These are phyloP conservation scores for Entomortierella lignicola DNA, from an alignment of 192 early-diverging fungal species.

Conservation along the genomic window DNA sequence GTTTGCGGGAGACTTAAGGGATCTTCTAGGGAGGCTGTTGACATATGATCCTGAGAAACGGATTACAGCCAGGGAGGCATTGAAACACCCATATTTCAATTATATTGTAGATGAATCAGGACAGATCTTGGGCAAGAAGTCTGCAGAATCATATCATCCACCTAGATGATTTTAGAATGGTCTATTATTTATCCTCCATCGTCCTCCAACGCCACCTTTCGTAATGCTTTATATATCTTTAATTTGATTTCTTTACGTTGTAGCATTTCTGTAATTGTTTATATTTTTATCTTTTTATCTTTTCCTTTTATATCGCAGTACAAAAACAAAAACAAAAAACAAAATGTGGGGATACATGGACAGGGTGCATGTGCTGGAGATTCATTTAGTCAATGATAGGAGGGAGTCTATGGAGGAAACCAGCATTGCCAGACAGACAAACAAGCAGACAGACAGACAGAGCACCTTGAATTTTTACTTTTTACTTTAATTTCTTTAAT, in stretches of 20 bases:
- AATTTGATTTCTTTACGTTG: not conserved
- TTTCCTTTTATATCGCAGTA: too few relatives aligned
- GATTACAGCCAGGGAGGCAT: constrained; percentile 86
- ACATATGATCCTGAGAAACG: constrained; percentile 84
- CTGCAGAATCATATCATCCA: constrained; percentile 4
- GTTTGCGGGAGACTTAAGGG: constrained; percentile 67
- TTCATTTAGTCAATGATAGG: too few relatives aligned
- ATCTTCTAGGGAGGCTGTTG: constrained; percentile 79
- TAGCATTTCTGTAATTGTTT: too few relatives aligned
- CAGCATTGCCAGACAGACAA: too few relatives aligned
- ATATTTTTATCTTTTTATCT: too few relatives aligned
- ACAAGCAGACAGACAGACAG: not conserved
- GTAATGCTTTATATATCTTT: not conserved
- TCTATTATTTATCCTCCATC: not conserved
- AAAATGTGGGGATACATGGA: too few relatives aligned
- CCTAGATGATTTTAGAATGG: not conserved
- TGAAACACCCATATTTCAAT: constrained; percentile 88
- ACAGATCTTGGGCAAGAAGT: constrained; percentile 20
- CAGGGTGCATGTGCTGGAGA: too few relatives aligned
- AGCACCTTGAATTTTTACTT: not conserved
- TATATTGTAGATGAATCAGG: constrained; percentile 61
- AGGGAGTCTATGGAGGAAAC: too few relatives aligned
- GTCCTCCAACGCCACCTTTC: not conserved
- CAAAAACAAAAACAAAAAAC: too few relatives aligned
- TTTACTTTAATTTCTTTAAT: not conserved